Evolutionary conservation across 192 early-diverging fungal genomes (phyloP), one percentile per base, ranked within the genome.

Genomic region (Coemansia sp.): DNA sequence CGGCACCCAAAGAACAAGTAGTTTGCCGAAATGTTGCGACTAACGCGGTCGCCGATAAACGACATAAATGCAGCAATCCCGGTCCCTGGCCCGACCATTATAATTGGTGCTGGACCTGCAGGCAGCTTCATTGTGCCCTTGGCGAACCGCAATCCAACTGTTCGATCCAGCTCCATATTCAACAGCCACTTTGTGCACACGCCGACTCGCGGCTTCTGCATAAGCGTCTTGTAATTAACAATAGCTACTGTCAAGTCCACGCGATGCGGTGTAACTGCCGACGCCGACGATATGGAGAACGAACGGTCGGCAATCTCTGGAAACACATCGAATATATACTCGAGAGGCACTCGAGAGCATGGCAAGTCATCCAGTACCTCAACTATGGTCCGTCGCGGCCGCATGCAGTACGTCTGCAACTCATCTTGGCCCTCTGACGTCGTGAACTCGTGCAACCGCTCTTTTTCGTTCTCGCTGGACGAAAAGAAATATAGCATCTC

Each of bases 61-160:
- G 92, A 76, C 64, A 94, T 84, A 85, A 99, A 94, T 0, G 96
- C 92, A 8, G 97, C 95, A 21, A 99, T 84, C 17, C 96, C 96
- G 0, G 96, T 98, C 5, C 91, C 91, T 2, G 81, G 92, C 0
- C 93, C 97, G 56, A 97, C 89, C 58, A 92, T 87, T 32, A 97
- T 88, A 0, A 90, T 48, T 2, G 92, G 93, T 9, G 77, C 61
- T 6, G 24, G 37, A 17, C 82, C 75, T 47, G 82, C 74, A 19
- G 93, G 89, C 55, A 89, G 67, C 19, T 56, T 63, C 84, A 94
- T 87, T 0, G 90, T 89, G 19, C 92, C 92, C 12, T 73, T 67
- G 11, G 82, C 76, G 60, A 91, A 77, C 4, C 80, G 76, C 39
- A 91, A 52, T 14, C 61, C 71, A 24, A 82, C 55, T 1, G 73